Base-by-base conservation (phyloP, 805 yeast species). In the Suhomyces sp. region DNA sequence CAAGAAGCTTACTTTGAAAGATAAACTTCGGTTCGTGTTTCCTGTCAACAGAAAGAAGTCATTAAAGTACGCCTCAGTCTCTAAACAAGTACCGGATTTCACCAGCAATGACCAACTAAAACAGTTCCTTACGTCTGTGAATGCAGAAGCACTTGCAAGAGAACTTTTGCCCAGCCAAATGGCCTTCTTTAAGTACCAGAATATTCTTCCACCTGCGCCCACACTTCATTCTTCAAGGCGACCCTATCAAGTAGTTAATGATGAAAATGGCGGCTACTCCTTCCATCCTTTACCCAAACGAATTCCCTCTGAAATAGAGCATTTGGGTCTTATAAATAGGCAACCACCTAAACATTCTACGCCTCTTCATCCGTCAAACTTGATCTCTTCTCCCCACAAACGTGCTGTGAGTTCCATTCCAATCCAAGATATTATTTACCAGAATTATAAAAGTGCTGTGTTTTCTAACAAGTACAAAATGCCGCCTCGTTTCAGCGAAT, bases 21-120 rank as follows among this genome's bases (percentile, higher is more conserved):
- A 33, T 29, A 22, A 37, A 35, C 25, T 60, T 25, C 49, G 53
- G 27, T 71, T 65, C 40, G 41, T 63, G 24, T 73, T 72, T 47
- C 77, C 76, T 5, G 73, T 73, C 4, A 65, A 60, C 44, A 57
- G 77, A 40, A 65, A 61, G 35, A 65, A 67, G 1, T 71, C 77
- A 1, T 66, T 71, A 49, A 68, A 65, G 25, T 69, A 69, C 53
- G 53, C 60, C 20, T 53, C 64, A 2, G 46, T 61, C 6, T 49
- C 24, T 15, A 50, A 44, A 33, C 52, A 31, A 45, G 29, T n/a
- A 3, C 57, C 68, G 6, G 61, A 62, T 17, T 71, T 69, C 49
- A 49, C 52, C 12, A 53, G 51, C n/a, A 60, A 53, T 31, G 51
- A 49, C 8, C 63, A 59, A 10, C 49, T 60, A 10, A 57, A 54